These are phyloP conservation scores for Amanita rubescens DNA, from an alignment of 768 basidiomycete species.

Conservation along the genomic window DNA sequence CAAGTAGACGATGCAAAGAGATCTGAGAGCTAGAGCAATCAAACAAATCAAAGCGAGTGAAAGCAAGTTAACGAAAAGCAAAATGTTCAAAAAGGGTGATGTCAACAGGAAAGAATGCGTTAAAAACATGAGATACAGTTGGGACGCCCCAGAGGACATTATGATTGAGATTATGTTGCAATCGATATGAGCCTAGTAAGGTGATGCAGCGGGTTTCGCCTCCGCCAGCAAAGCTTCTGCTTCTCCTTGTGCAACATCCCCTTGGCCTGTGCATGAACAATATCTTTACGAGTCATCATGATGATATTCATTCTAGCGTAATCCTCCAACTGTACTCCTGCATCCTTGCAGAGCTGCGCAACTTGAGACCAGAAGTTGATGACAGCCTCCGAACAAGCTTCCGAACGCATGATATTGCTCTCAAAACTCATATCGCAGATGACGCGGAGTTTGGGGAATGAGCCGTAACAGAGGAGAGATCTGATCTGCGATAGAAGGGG, in stretches of 20 bases:
- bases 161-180: no score
- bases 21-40: no score
- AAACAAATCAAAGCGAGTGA: no score
- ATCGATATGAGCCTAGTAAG: no score
- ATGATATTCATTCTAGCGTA: constrained; percentile 1
- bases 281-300: background rate
- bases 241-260: constrained; percentile 10
- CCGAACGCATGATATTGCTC: constrained; percentile 47
- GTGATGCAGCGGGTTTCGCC: background rate
- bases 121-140: no score
- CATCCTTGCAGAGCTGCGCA: constrained; percentile 3
- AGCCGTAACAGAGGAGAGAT: constrained; percentile 46
- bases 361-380: constrained; percentile 36
- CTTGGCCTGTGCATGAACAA: constrained; percentile 4
- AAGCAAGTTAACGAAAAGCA: no score
- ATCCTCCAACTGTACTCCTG: background rate
- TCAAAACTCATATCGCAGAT: constrained; percentile 59
- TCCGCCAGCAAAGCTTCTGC: constrained; percentile 1
- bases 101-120: no score
- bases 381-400: constrained; percentile 17
- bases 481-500: constrained; percentile 58
- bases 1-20: no score
- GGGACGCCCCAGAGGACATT: no score
- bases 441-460: constrained; percentile 54
- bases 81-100: no score